phyloP scores from a whole-genome alignment of 2,329 filamentous ascomycete species.

The Epichloe scottii region DNA sequence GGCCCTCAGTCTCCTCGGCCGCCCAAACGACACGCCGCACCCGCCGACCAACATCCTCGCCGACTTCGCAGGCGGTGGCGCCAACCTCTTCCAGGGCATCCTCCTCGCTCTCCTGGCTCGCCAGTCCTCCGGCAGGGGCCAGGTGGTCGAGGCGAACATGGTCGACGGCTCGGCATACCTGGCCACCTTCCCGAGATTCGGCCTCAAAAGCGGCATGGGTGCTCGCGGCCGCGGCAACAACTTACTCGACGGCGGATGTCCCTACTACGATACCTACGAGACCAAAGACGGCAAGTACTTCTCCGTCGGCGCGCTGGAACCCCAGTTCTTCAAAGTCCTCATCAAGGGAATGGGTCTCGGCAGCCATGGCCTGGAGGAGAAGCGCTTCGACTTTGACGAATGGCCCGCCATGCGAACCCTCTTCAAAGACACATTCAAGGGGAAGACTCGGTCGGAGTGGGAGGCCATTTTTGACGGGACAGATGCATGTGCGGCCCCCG shows the following conservation, averaged over 20 bases:
- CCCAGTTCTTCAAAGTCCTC: constrained; percentile 65
- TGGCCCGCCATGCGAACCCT: constrained; percentile 56
- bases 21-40: constrained; percentile 55
- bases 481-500: constrained; percentile 86
- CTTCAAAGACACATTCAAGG: constrained; percentile 53
- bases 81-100: constrained; percentile 69
- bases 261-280: constrained; percentile 83
- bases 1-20: constrained; percentile 68
- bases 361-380: constrained; percentile 35
- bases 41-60: constrained; percentile 75
- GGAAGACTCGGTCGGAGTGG: constrained; percentile 66
- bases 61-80: constrained; percentile 85
- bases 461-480: constrained; percentile 77
- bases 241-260: constrained; percentile 69
- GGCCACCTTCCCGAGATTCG: constrained; percentile 62
- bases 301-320: constrained; percentile 83
- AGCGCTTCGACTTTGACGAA: constrained; percentile 43
- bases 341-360: constrained; percentile 53
- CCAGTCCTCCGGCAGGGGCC: constrained; percentile 53
- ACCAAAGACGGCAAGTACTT: constrained; percentile 69
- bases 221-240: constrained; percentile 57
- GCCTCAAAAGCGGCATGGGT: constrained; percentile 51
- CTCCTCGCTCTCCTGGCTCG: constrained; percentile 65
- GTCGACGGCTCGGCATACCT: constrained; percentile 79
- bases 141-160: constrained; percentile 95